Evolutionary conservation across 2,329 filamentous ascomycete species (phyloP).

Genomic region (Xylariomycetidae sp.): DNA sequence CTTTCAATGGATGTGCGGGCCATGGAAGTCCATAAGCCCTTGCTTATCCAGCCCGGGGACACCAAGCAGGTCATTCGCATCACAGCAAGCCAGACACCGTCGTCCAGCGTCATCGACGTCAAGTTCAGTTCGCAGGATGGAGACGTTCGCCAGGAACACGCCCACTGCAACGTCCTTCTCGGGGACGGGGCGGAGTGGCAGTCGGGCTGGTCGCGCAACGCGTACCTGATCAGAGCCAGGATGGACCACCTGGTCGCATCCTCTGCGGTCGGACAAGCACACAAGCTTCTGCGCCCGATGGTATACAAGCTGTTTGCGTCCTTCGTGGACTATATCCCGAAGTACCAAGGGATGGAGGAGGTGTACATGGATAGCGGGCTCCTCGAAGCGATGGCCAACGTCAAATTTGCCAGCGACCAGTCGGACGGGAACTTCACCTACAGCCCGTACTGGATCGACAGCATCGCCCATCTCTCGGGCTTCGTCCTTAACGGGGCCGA

Average conservation of each 20-base stretch:
- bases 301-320: conserved; percentile 21
- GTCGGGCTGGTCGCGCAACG: not conserved
- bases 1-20: conserved; percentile 17
- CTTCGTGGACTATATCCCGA: conserved; percentile 19
- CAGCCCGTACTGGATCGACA: conserved; percentile 23
- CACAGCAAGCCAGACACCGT: conserved; percentile 1
- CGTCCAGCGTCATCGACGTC: conserved; percentile 1
- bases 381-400: conserved; percentile 20
- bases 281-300: conserved; percentile 16
- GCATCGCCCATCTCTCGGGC: conserved; percentile 19
- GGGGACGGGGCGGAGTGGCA: conserved; percentile 3
- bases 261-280: conserved; percentile 15
- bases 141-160: conserved; percentile 1
- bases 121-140: conserved; percentile 1
- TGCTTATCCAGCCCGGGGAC: not conserved
- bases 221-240: conserved; percentile 18
- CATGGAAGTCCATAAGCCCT: conserved; percentile 15
- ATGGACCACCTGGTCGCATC: conserved; percentile 21
- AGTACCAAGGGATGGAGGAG: conserved; percentile 22
- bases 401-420: conserved; percentile 14
- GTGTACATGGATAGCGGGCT: conserved; percentile 19
- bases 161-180: conserved; percentile 1
- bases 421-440: conserved; percentile 10
- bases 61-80: not conserved
- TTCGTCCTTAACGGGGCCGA: conserved; percentile 23